Base-by-base conservation (phyloP, 2,329 filamentous ascomycete species). In the Eutypa lata region DNA sequence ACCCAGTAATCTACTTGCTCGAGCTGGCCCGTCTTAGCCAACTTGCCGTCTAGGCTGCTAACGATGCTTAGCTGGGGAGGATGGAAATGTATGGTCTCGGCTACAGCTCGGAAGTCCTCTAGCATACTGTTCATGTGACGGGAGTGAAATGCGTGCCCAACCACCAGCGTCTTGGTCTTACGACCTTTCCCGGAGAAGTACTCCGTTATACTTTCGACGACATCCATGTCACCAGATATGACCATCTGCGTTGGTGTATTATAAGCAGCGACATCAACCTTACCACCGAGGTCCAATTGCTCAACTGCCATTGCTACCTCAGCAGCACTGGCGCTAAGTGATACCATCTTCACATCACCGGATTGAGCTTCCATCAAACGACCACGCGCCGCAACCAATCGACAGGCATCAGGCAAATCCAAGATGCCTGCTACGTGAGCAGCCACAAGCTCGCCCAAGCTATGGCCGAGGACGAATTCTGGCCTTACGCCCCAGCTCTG, bases 351-450 rank as follows among this genome's bases (percentile, higher is more conserved):
- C 26, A 53, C 50, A 48, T 57, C 28, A 13, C 50, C 33, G 11
- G 58, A 44, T 40, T 58, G 58, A 31, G 60, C 56, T 48, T 63
- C 57, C 66, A 68, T 68, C 48, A 71, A 54, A 3, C 62, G 62
- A 47, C 67, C 65, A 18, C 69, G 67, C 47, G 62, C 62, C 24
- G 59, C 59, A 16, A 71, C 68, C 13, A 71, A 51, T 35, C 59
- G 59, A 43, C 67, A 68, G n/a, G 68, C 69, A 49, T 68, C 65
- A 6, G 59, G 11, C 18, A 71, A 57, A 47, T 65, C 57, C 21
- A 71, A 49, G 38, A 70, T 52, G 24, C 69, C 68, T 5, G 67
- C 64, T 10, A 66, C 65, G 48, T 67, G 61, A 44, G 64, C 65
- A 42, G 62, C 68, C 6, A 58, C 61, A 3, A 70, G 50, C 56